Percentiles rank a stretch among this genome's conserved stretches.
Evolutionary conservation across 208 protist genomes (phyloP).

Genomic region (Crithidia fasciculata): DNA sequence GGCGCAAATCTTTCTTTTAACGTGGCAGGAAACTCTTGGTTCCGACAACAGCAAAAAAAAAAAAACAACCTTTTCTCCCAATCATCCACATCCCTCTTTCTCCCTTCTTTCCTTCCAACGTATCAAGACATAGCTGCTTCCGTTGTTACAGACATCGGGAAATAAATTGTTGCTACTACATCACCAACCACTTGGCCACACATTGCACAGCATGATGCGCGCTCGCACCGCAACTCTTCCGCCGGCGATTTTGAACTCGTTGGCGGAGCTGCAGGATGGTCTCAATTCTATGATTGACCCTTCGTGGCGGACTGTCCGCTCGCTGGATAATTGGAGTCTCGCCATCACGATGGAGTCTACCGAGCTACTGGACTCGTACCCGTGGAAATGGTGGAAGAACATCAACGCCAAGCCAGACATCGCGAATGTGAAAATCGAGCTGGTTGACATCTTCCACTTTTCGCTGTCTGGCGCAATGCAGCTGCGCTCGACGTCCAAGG

Average conservation of each 20-base stretch:
- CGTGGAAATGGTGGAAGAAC: conserved; percentile 96
- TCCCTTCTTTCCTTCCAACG: background rate
- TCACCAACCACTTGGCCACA: too few species aligned
- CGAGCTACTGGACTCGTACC: conserved; percentile 92
- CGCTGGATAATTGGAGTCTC: conserved; percentile 83
- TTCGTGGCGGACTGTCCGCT: conserved; percentile 71
- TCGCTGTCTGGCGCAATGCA: conserved; percentile 89
- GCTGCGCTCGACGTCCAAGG: conserved; percentile 28
- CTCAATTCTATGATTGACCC: conserved; percentile 82
- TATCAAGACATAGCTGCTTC: too few species aligned
- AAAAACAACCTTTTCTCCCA: background rate
- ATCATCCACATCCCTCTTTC: background rate
- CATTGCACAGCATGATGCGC: conserved; percentile 51
- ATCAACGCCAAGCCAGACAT: conserved; percentile 71
- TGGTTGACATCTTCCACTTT: conserved; percentile 93
- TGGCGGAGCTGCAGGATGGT: conserved; percentile 82
- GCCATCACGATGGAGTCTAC: conserved; percentile 91
- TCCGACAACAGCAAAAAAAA: background rate
- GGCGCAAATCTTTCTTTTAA: too few species aligned
- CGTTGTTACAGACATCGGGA: too few species aligned
- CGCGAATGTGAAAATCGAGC: conserved; percentile 89
- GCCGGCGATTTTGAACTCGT: conserved; percentile 51
- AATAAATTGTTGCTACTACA: too few species aligned
- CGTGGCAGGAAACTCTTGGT: background rate
- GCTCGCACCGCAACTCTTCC: conserved; percentile 36